A percentile compares a stretch with the other conserved stretches of the same genome.
phyloP scores from a whole-genome alignment of 805 yeast genomes.

The Saccharomycopsis olivae region DNA sequence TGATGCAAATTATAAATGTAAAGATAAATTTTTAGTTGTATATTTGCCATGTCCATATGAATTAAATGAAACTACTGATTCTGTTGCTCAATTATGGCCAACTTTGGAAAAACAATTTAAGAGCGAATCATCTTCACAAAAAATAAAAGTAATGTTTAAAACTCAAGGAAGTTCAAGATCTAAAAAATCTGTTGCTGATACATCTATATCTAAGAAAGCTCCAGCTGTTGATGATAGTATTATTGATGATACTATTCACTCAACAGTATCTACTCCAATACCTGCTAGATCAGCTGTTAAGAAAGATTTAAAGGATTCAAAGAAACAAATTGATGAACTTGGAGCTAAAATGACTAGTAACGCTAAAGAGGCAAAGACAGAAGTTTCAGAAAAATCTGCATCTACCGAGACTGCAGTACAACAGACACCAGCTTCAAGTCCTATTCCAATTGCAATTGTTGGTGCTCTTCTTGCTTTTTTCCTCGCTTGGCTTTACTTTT shows the following conservation, averaged over 20 bases:
- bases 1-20: constrained; percentile 61
- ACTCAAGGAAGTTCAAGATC: constrained; percentile 10
- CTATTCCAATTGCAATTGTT: constrained; percentile 44
- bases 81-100: constrained; percentile 67
- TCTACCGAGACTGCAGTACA: constrained; percentile 14
- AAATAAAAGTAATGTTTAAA: constrained; percentile 50
- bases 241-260: constrained; percentile 21
- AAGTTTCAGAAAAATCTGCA: constrained; percentile 13
- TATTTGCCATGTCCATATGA: constrained; percentile 64
- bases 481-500: constrained; percentile 51
- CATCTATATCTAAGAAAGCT: constrained; percentile 18
- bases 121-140: constrained; percentile 47
- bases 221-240: constrained; percentile 19
- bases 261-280: constrained; percentile 19
- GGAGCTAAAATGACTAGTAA: constrained; percentile 36
- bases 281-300: constrained; percentile 1
- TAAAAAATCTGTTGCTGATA: constrained; percentile 14
- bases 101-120: constrained; percentile 51
- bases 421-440: constrained; percentile 22
- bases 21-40: constrained; percentile 87
- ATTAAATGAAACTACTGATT: constrained; percentile 31
- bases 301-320: constrained; percentile 30
- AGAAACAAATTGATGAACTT: constrained; percentile 32
- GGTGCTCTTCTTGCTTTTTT: constrained; percentile 44
- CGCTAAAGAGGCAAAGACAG: constrained; percentile 19